Percentiles rank a stretch among this genome's conserved stretches.
phyloP scores from a whole-genome alignment of 352 stramenopile genomes.

The Phytophthora citrophthora region DNA sequence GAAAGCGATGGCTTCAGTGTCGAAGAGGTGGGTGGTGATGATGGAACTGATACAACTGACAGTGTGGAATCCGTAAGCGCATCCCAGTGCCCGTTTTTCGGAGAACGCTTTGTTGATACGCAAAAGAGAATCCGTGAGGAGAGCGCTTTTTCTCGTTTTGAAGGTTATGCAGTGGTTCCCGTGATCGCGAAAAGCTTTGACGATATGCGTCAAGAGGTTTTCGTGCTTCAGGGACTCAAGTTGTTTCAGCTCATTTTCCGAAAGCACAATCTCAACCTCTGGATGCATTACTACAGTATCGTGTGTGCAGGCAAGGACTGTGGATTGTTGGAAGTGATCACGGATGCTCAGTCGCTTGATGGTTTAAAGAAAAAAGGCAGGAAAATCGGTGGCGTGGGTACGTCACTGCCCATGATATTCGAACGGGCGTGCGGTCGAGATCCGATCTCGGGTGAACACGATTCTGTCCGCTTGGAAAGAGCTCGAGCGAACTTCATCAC shows the following conservation, averaged over 20 bases:
- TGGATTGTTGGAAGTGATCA: conserved; percentile 95
- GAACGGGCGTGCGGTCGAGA: conserved; percentile 52
- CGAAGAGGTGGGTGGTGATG: conserved; percentile 19
- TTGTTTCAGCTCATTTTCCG: conserved; percentile 94
- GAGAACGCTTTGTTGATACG: conserved; percentile 92
- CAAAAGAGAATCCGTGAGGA: conserved; percentile 79
- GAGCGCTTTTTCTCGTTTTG: conserved; percentile 67
- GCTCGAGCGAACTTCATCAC: conserved; percentile 95
- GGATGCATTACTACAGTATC: conserved; percentile 95
- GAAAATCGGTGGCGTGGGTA: conserved; percentile 28
- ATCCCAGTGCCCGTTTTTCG: conserved; percentile 55
- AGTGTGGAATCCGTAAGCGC: conserved; percentile 24
- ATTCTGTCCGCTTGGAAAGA: conserved; percentile 49
- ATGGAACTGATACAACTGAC: conserved; percentile 18
- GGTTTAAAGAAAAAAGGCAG: conserved; percentile 93
- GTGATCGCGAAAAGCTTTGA: conserved; percentile 98
- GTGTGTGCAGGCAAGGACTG: conserved; percentile 92
- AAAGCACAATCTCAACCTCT: conserved; percentile 89
- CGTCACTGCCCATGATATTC: conserved; percentile 58
- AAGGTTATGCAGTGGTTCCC: conserved; percentile 87
- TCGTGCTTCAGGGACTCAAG: conserved; percentile 95
- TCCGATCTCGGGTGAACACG: conserved; percentile 44
- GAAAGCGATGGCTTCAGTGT: conserved; percentile 33
- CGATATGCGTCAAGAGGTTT: conserved; percentile 97
- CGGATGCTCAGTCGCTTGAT: conserved; percentile 96